These are phyloP conservation scores for Lactarius akahatsu DNA, from an alignment of 768 basidiomycete species.

Conservation along the genomic window DNA sequence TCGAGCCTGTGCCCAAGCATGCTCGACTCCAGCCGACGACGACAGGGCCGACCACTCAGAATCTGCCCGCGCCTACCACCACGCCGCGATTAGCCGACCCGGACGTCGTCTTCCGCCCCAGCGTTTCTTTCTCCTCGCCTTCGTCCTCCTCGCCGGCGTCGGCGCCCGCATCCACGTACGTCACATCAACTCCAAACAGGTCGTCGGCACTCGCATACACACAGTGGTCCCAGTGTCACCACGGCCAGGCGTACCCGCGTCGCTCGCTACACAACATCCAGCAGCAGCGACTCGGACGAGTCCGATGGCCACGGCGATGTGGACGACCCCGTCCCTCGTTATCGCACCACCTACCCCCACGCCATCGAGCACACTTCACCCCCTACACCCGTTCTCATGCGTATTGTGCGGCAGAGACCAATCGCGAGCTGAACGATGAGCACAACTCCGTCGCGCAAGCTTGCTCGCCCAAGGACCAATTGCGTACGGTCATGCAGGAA, in stretches of 20 bases:
- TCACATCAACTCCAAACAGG: not conserved
- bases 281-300: not conserved
- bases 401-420: not conserved
- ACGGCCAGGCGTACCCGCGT: not conserved
- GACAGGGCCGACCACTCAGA: not conserved
- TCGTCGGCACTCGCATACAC: not conserved
- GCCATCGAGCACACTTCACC: too few relatives aligned
- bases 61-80: not conserved
- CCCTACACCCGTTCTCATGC: not conserved
- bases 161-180: not conserved
- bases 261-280: not conserved
- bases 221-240: not conserved
- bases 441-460: not conserved
- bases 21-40: not conserved
- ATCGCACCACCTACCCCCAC: not conserved
- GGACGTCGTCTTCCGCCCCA: not conserved
- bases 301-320: not conserved
- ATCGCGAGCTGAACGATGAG: not conserved
- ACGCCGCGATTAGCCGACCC: not conserved
- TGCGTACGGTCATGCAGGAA: not conserved
- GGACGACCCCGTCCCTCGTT: not conserved
- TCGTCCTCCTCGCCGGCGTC: not conserved
- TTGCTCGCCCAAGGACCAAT: not conserved
- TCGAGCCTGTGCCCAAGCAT: conserved; percentile 16
- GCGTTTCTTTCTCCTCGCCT: not conserved